These are phyloP conservation scores for Fabrea salina DNA, from an alignment of 169 alveolate species.

Conservation along the genomic window DNA sequence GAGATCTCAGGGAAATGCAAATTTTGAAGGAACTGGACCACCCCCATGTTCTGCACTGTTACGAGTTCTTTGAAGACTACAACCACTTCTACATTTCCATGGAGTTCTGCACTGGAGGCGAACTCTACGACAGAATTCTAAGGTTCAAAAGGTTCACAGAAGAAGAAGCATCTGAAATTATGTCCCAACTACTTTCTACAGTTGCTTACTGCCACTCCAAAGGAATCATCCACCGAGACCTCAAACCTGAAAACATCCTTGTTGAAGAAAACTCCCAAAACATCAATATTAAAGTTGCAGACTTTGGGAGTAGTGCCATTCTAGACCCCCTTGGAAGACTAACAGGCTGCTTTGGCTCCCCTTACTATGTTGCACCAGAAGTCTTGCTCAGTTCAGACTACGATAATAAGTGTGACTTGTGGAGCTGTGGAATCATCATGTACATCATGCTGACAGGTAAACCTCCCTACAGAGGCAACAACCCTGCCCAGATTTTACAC, in stretches of 20 bases:
- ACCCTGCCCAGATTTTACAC: neutral
- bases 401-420: neutral
- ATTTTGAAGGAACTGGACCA: slow-evolving; percentile 61
- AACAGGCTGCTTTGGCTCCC: neutral
- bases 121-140: slow-evolving; percentile 53
- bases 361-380: neutral
- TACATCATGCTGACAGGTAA: neutral
- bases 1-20: slow-evolving; percentile 56
- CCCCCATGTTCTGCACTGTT: slow-evolving; percentile 65
- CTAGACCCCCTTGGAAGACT: neutral
- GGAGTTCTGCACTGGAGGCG: slow-evolving; percentile 71
- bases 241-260: slow-evolving; percentile 56
- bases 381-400: neutral
- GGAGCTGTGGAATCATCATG: neutral
- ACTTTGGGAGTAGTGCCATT: neutral
- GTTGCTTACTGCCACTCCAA: slow-evolving; percentile 50
- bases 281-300: neutral
- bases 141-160: slow-evolving; percentile 44
- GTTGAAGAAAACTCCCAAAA: neutral
- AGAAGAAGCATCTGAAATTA: slow-evolving; percentile 44
- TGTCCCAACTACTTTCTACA: slow-evolving; percentile 46
- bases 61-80: slow-evolving; percentile 62
- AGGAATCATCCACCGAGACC: slow-evolving; percentile 52
- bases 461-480: neutral
- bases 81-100: slow-evolving; percentile 56